Evolutionary conservation across 106 monocot genomes (phyloP).

Genomic region (Allium fistulosum): DNA sequence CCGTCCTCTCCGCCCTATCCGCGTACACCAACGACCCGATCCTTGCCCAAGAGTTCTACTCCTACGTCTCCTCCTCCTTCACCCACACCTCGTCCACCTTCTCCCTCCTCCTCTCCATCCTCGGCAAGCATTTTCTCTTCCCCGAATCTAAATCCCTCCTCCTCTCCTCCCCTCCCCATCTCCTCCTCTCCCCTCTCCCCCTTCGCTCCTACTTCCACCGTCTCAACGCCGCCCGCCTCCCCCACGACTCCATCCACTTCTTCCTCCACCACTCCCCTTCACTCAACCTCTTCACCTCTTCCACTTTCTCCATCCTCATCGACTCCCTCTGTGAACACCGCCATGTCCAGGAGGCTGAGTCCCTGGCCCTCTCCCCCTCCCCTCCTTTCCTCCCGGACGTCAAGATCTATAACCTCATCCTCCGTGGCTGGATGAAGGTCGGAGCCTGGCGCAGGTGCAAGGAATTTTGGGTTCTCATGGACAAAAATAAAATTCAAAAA

Average conservation of each 20-base stretch:
- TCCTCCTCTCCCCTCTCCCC: constrained; percentile 25
- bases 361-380: constrained; percentile 31
- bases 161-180: constrained; percentile 11
- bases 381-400: constrained; percentile 46
- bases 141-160: constrained; percentile 43
- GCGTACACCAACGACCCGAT: constrained; percentile 69
- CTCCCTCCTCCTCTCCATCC: constrained; percentile 52
- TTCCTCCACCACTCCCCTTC: constrained; percentile 30
- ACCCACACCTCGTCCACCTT: constrained; percentile 48
- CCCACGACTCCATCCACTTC: constrained; percentile 20
- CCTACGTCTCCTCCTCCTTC: constrained; percentile 47
- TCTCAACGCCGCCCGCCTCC: constrained; percentile 62
- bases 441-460: constrained; percentile 40
- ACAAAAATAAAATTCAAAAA: constrained; percentile 25
- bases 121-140: constrained; percentile 92
- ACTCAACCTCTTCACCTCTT: constrained; percentile 21
- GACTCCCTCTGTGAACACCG: constrained; percentile 77
- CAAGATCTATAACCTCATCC: constrained; percentile 76
- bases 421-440: constrained; percentile 77
- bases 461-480: constrained; percentile 63
- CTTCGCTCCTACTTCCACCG: constrained; percentile 62
- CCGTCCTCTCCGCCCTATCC: constrained; percentile 56
- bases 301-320: constrained; percentile 52
- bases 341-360: constrained; percentile 51
- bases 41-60: constrained; percentile 86